phyloP scores from a whole-genome alignment of 306 rosid species.

The Casuarina cunninghamiana region DNA sequence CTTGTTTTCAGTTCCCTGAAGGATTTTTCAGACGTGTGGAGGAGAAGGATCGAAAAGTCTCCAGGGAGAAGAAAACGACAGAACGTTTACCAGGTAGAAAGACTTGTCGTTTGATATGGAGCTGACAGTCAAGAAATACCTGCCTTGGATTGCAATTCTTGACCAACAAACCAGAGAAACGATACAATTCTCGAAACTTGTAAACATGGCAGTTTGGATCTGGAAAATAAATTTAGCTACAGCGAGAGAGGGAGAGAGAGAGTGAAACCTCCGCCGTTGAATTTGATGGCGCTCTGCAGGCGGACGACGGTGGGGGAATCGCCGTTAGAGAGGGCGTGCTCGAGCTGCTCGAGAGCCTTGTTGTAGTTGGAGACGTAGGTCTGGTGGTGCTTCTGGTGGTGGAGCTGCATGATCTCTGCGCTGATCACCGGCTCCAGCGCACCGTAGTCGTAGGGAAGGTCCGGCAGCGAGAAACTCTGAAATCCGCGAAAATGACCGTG shows the following conservation, averaged over 20 bases:
- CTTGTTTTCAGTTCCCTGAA: neutral
- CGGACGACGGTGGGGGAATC: conserved; percentile 29
- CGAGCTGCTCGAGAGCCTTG: conserved; percentile 55
- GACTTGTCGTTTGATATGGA: neutral
- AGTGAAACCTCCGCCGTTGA: conserved; percentile 52
- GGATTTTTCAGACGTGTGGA: too few relatives aligned
- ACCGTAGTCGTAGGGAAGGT: conserved; percentile 56
- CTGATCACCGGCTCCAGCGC: conserved; percentile 56
- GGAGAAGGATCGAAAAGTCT: too few relatives aligned
- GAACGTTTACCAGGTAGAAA: too few relatives aligned
- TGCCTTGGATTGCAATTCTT: neutral
- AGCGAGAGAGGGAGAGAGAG: conserved; percentile 2
- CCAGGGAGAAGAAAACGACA: too few relatives aligned
- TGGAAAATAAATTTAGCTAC: neutral
- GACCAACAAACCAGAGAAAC: neutral
- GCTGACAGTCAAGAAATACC: neutral
- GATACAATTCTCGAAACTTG: too few relatives aligned
- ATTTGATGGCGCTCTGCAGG: conserved; percentile 51
- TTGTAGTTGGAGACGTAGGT: conserved; percentile 60
- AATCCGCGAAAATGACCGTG: conserved; percentile 28
- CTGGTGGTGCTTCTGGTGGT: conserved; percentile 59
- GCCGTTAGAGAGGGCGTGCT: conserved; percentile 43
- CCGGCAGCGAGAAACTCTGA: conserved; percentile 51
- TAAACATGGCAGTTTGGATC: neutral
- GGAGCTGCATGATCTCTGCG: conserved; percentile 53